Base-by-base conservation (phyloP, 2,329 filamentous ascomycete species). In the Botryotinia globosa region DNA sequence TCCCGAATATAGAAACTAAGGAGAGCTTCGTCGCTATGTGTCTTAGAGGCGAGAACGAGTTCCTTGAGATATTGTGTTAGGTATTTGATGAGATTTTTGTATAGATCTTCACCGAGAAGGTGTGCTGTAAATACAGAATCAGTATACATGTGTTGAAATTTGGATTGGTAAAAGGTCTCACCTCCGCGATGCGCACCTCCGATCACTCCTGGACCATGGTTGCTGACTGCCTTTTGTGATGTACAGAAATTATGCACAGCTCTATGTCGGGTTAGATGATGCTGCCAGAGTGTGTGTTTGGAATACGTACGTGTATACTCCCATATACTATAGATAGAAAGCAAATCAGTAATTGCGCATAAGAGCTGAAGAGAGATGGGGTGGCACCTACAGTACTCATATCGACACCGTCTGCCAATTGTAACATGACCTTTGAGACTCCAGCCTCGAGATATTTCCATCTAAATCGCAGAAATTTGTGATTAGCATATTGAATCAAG, bases 201-300 rank as follows among this genome's bases (percentile, higher is more conserved):
- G 51, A 86, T 83, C 76, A 80, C 80, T 42, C 82, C 83, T 76
- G 77, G 75, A 37, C 80, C 81, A 22, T 83, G 83, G 69, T 88
- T 86, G n/a, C 89, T 88, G 62, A 94, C 90, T 1, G 94, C 94
- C 82, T 98, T 98, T 82, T 98, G 96, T 37, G 96, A 97, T 72
- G 96, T 99, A 83, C 96, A 99, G 83, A 99, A 99, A 85, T 99
- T 98, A 85, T 99, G 96, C 67, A 99, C 96, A 74, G 94, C 94
- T 70, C 87, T 94, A 81, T 72, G 68, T 67, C 63, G 63, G 32
- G 79, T 88, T 77, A 88, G 83, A 71, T 59, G 70, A 70, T 6
- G 42, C 32, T 69, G 58, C 54, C 4, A n/a, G n/a, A 16, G 61
- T 32, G 34, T 63, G 56, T 37, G 71, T 51, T 29, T 79, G 12